A percentile compares a stretch with the other conserved stretches of the same genome.
Conservation (phyloP, 1,284 basidiomycete genomes). For the Meripilus lineatus region DNA sequence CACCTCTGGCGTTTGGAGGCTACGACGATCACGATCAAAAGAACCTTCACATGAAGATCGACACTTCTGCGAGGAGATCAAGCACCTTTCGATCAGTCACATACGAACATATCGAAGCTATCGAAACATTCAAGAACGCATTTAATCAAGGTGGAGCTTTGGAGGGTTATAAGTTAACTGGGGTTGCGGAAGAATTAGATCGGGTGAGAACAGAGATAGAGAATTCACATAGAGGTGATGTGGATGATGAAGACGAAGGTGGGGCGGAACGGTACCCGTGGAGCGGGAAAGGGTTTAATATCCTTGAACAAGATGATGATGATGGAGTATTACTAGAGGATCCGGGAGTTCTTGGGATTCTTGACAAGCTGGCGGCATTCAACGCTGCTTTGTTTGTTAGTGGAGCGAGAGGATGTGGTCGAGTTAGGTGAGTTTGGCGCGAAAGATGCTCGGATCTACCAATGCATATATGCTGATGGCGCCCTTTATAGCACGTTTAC, state of each 20-base stretch:
- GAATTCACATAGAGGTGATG: too few species aligned
- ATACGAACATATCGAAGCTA: slow-evolving; percentile 33
- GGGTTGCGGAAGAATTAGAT: slow-evolving; percentile 27
- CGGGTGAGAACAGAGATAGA: slow-evolving; percentile 7
- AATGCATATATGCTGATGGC: not conserved
- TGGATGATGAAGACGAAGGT: too few species aligned
- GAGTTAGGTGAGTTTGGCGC: slow-evolving; percentile 28
- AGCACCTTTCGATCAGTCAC: slow-evolving; percentile 36
- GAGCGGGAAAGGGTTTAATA: slow-evolving; percentile 10
- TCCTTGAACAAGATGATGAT: slow-evolving; percentile 22
- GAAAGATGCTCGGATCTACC: not conserved
- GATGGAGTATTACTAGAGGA: slow-evolving; percentile 33
- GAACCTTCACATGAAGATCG: slow-evolving; percentile 3
- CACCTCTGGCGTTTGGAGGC: too few species aligned
- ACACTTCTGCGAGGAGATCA: slow-evolving; percentile 20
- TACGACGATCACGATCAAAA: not conserved
- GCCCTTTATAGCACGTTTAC: slow-evolving; percentile 34
- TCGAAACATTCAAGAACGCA: slow-evolving; percentile 35
- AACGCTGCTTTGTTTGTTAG: slow-evolving; percentile 42
- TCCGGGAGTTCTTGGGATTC: slow-evolving; percentile 39
- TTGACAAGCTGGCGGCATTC: slow-evolving; percentile 44
- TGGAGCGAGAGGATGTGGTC: slow-evolving; percentile 34
- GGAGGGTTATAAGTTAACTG: slow-evolving; percentile 34
- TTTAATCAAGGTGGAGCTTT: slow-evolving; percentile 37
- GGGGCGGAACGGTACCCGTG: too few species aligned